Percentiles rank a stretch among this genome's conserved stretches.
Conservation (phyloP, 257 asterid genomes). For the Fraxinus excelsior region DNA sequence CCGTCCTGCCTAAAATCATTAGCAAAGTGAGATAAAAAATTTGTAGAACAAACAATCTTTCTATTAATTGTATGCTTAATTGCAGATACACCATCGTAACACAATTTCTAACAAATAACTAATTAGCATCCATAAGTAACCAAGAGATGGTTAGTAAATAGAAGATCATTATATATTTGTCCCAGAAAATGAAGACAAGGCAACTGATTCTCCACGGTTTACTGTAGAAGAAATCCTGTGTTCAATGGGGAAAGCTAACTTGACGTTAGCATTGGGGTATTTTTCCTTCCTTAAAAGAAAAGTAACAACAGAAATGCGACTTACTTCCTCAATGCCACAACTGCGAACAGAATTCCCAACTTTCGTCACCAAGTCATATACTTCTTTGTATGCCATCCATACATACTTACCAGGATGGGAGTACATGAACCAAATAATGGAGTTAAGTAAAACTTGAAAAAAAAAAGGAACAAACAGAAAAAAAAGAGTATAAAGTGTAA, state of each 20-base stretch:
- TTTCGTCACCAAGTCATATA: constrained; percentile 64
- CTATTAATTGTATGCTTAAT: background rate
- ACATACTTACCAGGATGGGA: constrained; percentile 71
- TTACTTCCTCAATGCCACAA: constrained; percentile 74
- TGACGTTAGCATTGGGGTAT: background rate
- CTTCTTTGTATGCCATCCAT: constrained; percentile 92
- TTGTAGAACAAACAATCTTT: background rate
- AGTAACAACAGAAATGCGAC: constrained; percentile 20
- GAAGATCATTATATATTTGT: background rate
- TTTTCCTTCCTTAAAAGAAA: background rate
- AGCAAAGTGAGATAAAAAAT: constrained; percentile 27
- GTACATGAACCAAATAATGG: constrained; percentile 17
- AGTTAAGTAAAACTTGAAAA: background rate
- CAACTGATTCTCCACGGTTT: background rate
- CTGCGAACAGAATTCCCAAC: constrained; percentile 84
- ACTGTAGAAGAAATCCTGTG: background rate
- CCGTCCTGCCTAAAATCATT: constrained; percentile 67
- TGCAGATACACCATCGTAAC: background rate
- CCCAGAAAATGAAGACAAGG: background rate
- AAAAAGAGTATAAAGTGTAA: background rate
- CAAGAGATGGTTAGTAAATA: background rate
- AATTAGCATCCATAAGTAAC: background rate
- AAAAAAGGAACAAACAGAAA: background rate
- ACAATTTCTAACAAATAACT: background rate
- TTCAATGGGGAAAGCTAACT: background rate